phyloP scores from a whole-genome alignment of 257 asterid genomes.

The Lavandula angustifolia region DNA sequence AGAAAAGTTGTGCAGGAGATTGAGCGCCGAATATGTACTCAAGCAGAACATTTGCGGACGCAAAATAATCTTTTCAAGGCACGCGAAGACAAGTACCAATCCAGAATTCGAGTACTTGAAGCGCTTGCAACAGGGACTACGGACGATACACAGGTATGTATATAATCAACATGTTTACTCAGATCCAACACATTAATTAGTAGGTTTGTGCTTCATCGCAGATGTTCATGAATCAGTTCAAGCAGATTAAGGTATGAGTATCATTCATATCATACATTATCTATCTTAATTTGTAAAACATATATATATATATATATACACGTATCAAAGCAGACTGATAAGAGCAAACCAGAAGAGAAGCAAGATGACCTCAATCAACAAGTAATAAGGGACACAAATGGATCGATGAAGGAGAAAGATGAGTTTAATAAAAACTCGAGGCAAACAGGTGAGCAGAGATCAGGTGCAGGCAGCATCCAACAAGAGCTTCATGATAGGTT shows the following conservation, averaged over 20 bases:
- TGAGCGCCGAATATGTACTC: constrained; percentile 87
- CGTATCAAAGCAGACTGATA: constrained; percentile 43
- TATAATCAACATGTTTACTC: not conserved
- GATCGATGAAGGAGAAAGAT: constrained; percentile 51
- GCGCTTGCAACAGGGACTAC: constrained; percentile 80
- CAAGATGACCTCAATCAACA: constrained; percentile 35
- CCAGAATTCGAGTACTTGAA: constrained; percentile 88
- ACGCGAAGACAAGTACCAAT: constrained; percentile 93
- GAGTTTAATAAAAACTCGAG: constrained; percentile 43
- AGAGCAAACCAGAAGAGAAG: constrained; percentile 40
- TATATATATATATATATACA: too few relatives aligned
- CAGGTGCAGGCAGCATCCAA: constrained; percentile 29
- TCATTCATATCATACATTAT: too few relatives aligned
- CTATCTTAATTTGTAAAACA: constrained; percentile 1
- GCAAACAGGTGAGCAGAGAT: constrained; percentile 29
- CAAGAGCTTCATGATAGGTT: constrained; percentile 55
- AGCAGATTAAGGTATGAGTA: constrained; percentile 57
- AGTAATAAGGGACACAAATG: constrained; percentile 21
- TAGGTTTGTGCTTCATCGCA: constrained; percentile 37
- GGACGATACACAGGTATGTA: constrained; percentile 73
- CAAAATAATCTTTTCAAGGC: constrained; percentile 84
- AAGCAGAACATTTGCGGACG: constrained; percentile 79
- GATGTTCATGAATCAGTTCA: constrained; percentile 69
- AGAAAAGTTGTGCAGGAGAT: constrained; percentile 95
- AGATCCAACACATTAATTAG: constrained; percentile 17